Evolutionary conservation across 164 flowering plant genomes (phyloP), one percentile per base, ranked within the genome.

Genomic region (Pachysandra terminalis): DNA sequence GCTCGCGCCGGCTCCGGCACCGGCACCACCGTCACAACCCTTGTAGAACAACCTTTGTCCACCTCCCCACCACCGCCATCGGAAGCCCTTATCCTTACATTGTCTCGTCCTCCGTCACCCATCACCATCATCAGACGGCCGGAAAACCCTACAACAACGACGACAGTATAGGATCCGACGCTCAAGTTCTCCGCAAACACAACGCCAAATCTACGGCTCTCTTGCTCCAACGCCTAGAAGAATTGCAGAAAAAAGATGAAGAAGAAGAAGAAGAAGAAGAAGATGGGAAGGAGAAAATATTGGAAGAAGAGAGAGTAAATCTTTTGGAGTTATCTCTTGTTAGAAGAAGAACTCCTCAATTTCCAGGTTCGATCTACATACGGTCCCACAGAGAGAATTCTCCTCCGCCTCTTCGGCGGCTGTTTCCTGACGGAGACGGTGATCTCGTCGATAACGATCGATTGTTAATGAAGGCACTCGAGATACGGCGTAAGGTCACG

Each of bases 401-500:
- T 49, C 68, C 68, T 52, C 86, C 80, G 28, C 81, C 85, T 22
- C 59, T 83, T 9, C 65, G 66, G 2, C 64, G 71, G 24, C 64
- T 81, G 0, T 67, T 80, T 23, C 65, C 51, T 19, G 65, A 57
- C 8, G 75, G 67, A 10, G 66, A 16, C 17, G 59, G 22, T 13
- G 84, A 70, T 10, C 76, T 56, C 15, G 73, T 74, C 5, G 83
- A 77, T 17, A 83, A 81, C 9, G 78, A 78, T 2, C 80, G 76
- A 67, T 75, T 84, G 87, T 71, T 91, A 37, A 71, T 78, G 82
- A 78, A 71, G 66, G 97, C 98, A 2, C 67, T 88, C 51, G 90
- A 85, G 72, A 84, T 91, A 32, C 72, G 98, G 21, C 74, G 97
- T 66, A 80, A 75, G 51, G 93, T 87, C 58, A 85, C 89, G 2